phyloP scores from a whole-genome alignment of 2,329 filamentous ascomycete species.

The Neoscytalidium dimidiatum region DNA sequence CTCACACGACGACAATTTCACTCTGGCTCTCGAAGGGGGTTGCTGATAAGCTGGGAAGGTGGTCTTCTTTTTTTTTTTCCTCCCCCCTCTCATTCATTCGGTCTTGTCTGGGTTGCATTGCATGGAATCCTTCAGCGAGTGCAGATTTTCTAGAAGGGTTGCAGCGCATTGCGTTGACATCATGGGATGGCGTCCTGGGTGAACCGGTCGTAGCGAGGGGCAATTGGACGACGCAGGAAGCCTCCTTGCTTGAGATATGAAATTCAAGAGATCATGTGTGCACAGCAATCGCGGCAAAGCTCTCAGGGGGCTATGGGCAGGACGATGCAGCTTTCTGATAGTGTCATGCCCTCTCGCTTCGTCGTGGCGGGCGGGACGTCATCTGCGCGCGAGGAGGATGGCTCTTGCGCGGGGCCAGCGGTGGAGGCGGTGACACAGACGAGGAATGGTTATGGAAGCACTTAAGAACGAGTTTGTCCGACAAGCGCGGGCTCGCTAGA shows the following conservation, averaged over 20 bases:
- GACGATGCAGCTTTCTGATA: constrained; percentile 4
- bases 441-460: background rate
- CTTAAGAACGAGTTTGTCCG: background rate
- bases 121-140: constrained; percentile 24
- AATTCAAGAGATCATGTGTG: constrained; percentile 15
- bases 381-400: background rate
- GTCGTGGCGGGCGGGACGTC: background rate
- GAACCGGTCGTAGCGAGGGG: constrained; percentile 8
- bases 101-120: constrained; percentile 35
- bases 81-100: background rate
- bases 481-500: background rate
- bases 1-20: constrained; percentile 2
- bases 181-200: constrained; percentile 3
- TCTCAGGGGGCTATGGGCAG: background rate
- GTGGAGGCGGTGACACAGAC: constrained; percentile 1
- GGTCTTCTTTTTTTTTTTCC: background rate
- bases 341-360: constrained; percentile 6
- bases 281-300: background rate
- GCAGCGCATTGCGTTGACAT: constrained; percentile 29
- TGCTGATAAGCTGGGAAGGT: constrained; percentile 1
- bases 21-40: background rate
- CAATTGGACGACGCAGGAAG: constrained; percentile 6
- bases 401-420: background rate
- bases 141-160: constrained; percentile 34
- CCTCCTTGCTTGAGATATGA: constrained; percentile 16